A percentile compares a stretch with the other conserved stretches of the same genome.
Conservation (phyloP, 148 eudicot species). For the Nyssa sinensis region DNA sequence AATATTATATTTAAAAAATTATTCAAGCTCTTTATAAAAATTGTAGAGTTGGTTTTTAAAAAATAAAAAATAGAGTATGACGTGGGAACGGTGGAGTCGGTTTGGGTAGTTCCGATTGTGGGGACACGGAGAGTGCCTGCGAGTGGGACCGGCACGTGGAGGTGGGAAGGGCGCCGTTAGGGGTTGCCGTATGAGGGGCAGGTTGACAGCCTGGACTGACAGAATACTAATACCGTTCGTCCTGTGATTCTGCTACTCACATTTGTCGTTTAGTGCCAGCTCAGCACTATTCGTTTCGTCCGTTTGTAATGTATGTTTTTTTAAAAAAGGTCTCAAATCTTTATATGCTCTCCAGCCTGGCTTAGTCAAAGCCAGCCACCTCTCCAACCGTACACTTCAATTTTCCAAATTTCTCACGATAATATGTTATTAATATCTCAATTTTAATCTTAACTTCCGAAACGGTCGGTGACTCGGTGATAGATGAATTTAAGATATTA, state of each 20-base stretch:
- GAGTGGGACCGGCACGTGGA: background rate
- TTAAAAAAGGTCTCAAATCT: too few relatives aligned
- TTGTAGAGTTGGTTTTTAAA: too few relatives aligned
- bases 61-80: too few relatives aligned
- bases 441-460: conserved; percentile 36
- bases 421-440: too few relatives aligned
- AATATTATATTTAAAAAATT: too few relatives aligned
- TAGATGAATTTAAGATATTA: too few relatives aligned
- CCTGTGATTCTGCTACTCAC: conserved; percentile 11
- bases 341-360: conserved; percentile 45
- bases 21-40: too few relatives aligned
- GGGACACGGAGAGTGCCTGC: too few relatives aligned
- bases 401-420: too few relatives aligned
- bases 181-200: conserved; percentile 13
- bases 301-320: too few relatives aligned
- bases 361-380: conserved; percentile 33
- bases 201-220: conserved; percentile 26
- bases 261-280: conserved; percentile 28
- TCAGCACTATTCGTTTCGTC: background rate
- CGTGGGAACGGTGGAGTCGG: too few relatives aligned
- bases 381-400: conserved; percentile 4
- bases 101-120: too few relatives aligned
- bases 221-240: background rate
- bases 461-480: conserved; percentile 54
- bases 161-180: background rate